phyloP scores from a whole-genome alignment of 768 basidiomycete genomes.

The Suillus sp. region DNA sequence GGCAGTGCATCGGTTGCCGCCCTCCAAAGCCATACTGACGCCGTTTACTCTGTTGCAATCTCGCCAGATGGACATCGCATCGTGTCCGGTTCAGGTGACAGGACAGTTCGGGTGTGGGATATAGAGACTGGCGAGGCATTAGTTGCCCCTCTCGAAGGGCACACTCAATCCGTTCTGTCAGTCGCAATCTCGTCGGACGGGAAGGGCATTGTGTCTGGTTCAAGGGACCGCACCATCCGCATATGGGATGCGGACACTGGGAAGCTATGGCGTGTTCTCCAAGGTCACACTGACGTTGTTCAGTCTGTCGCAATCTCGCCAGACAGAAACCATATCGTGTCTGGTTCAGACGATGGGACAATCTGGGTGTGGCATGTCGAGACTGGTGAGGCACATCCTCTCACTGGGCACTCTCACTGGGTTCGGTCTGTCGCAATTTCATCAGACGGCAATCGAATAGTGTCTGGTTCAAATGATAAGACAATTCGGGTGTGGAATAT shows the following conservation, averaged over 20 bases:
- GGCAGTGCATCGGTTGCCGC: neutral
- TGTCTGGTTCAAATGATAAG: neutral
- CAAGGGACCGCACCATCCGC: neutral
- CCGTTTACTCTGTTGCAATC: neutral
- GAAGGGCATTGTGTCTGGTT: neutral
- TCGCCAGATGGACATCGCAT: conserved; percentile 9
- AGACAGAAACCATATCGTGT: neutral
- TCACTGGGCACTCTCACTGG: neutral
- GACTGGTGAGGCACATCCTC: neutral
- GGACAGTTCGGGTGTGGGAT: conserved; percentile 3
- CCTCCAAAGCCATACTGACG: neutral
- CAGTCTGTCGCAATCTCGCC: neutral
- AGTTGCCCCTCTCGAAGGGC: neutral
- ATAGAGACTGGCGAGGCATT: neutral
- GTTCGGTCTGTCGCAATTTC: neutral
- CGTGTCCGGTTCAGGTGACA: conserved; percentile 10
- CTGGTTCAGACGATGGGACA: neutral
- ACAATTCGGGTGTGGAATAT: neutral
- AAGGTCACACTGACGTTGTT: neutral
- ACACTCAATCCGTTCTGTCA: neutral
- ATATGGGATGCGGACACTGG: neutral
- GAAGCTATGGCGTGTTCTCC: neutral
- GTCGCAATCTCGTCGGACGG: neutral
- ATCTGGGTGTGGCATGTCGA: neutral
- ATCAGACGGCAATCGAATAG: neutral